phyloP scores from a whole-genome alignment of 352 stramenopile species.

The Phytophthora sojae region DNA sequence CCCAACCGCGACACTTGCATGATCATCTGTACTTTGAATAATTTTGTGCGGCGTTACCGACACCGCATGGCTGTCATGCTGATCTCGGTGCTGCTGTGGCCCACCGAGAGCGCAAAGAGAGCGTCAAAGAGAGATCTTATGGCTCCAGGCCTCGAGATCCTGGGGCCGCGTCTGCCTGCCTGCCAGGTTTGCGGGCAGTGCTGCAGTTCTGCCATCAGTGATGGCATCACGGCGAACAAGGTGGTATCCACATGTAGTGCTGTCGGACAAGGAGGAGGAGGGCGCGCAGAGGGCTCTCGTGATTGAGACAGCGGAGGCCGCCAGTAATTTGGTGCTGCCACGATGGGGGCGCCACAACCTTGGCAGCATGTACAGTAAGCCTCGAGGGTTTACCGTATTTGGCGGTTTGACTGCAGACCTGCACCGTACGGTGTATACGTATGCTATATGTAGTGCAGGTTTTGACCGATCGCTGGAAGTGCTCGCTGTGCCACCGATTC shows the following conservation, averaged over 20 bases:
- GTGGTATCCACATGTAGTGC: conserved; percentile 7
- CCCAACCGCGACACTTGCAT: neutral
- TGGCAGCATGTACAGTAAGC: conserved; percentile 7
- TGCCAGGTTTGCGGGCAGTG: conserved; percentile 88
- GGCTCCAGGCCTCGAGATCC: conserved; percentile 13
- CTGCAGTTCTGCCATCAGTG: neutral
- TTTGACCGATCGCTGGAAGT: neutral
- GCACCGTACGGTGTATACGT: too few species aligned
- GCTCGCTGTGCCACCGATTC: conserved; percentile 11
- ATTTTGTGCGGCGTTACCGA: neutral
- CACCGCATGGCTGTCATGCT: conserved; percentile 12
- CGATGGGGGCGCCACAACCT: conserved; percentile 13
- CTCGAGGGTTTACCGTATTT: neutral
- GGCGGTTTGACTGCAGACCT: too few species aligned
- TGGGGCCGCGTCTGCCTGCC: conserved; percentile 54
- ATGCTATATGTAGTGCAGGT: neutral
- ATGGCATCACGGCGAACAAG: neutral
- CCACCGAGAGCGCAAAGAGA: neutral
- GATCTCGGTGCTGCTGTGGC: conserved; percentile 1
- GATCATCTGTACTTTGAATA: neutral
- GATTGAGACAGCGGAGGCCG: conserved; percentile 8
- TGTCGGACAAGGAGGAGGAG: neutral
- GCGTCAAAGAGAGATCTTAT: neutral
- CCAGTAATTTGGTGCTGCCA: conserved; percentile 23
- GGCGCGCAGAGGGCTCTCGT: neutral